Evolutionary conservation across 805 yeast species (phyloP), one percentile per base, ranked within the genome.

Genomic region (Nakazawaea wickerhamii): DNA sequence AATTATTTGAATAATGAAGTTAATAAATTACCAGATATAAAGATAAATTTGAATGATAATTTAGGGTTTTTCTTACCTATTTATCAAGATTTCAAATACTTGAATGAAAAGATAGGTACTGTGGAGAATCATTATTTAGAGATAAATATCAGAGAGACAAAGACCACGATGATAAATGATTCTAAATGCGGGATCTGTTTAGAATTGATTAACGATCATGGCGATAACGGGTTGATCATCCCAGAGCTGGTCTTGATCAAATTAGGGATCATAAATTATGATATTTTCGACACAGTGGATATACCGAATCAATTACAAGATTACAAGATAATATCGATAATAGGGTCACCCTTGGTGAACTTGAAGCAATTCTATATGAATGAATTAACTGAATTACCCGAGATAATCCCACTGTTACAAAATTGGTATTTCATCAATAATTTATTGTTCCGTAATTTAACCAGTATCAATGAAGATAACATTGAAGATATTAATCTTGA

Each of bases 51-150:
- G 14, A 32, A 37, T 27, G 34, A 31, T 20, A 17, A 31, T 15
- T 17, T 42, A 10, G 45, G 45, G 13, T 42, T 31, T 2, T 70
- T 65, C 30, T 48, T 65, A 13, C 71, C 70, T 15, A 55, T 67
- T 11, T 63, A 64, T 47, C 44, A 65, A 44, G 61, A 65, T 50
- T 64, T 67, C 33, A 53, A 51, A 28, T 63, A 61, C 43, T 43
- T 66, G 28, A 65, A 65, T 50, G 59, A 58, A 34, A 61, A 59
- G 21, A 63, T 65, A 57, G 42, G 50, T 8, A 63, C 59, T 17
- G 59, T 57, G 32, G 51, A 57, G 21, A 45, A 49, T 5, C 20
- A 18, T 22, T 37, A 42, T 21, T 23, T 43, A 4, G 26, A 32
- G 4, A 27, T 43, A n/a, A 28, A 37, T 31, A 38, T 43, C 17